A percentile compares a stretch with the other conserved stretches of the same genome.
phyloP scores from a whole-genome alignment of 768 basidiomycete species.

The Lentinula boryana region DNA sequence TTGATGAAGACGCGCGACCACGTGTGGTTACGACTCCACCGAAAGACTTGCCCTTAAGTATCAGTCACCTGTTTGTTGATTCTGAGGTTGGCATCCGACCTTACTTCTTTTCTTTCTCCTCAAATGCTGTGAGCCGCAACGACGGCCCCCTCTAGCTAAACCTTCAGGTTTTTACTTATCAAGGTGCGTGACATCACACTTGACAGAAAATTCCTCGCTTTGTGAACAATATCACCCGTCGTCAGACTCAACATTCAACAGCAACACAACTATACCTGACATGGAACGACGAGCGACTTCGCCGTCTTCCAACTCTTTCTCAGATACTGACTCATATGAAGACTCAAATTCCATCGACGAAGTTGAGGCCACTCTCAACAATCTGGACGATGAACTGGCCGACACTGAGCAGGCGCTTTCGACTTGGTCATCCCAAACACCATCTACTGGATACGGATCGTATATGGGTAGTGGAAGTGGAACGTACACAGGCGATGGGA shows the following conservation, averaged over 20 bases:
- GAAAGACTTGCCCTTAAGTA: not conserved
- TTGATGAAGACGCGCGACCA: not conserved
- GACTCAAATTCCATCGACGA: constrained; percentile 49
- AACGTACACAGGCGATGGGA: not conserved
- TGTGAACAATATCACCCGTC: not conserved
- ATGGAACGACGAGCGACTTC: constrained; percentile 3
- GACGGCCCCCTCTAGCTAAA: not conserved
- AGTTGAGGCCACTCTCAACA: constrained; percentile 63
- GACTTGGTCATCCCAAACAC: constrained; percentile 43
- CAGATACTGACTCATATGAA: constrained; percentile 54
- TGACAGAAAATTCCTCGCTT: not conserved
- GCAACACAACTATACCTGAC: not conserved
- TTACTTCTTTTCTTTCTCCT: not conserved
- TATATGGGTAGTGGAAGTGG: not conserved
- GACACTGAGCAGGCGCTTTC: constrained; percentile 60
- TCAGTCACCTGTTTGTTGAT: constrained; percentile 5
- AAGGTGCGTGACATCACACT: not conserved
- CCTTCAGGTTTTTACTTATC: not conserved
- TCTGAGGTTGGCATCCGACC: not conserved
- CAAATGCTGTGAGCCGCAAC: not conserved
- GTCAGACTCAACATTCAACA: not conserved
- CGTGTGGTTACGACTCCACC: not conserved
- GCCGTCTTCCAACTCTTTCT: constrained; percentile 27
- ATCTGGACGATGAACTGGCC: constrained; percentile 63
- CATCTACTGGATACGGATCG: constrained; percentile 1